These are phyloP conservation scores for Tetraselmis chui DNA, from an alignment of 139 green algal species.

Conservation along the genomic window DNA sequence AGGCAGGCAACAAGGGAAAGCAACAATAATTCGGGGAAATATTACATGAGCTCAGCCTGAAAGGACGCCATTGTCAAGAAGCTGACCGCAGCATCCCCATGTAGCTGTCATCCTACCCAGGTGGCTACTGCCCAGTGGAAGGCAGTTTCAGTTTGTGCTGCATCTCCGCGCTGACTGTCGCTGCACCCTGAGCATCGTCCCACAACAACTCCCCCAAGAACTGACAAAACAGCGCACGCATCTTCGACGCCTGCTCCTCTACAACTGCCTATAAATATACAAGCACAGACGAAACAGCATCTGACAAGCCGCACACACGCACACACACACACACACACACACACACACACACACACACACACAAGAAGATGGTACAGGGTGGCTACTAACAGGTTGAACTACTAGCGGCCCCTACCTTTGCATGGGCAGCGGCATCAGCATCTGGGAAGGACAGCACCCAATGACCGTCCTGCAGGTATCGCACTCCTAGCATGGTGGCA, in stretches of 20 bases:
- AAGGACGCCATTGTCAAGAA: too few species aligned
- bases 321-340: too few species aligned
- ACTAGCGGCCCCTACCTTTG: constrained; percentile 7
- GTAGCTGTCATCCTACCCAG: too few species aligned
- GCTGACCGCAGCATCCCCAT: too few species aligned
- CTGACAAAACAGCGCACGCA: constrained; percentile 32
- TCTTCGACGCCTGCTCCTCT: constrained; percentile 26
- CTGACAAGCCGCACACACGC: too few species aligned
- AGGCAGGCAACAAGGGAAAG: too few species aligned
- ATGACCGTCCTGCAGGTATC: constrained; percentile 69
- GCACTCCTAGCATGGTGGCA: neutral
- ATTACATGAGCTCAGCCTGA: too few species aligned
- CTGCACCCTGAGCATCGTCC: neutral
- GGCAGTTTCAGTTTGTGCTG: neutral
- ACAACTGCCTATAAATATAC: constrained; percentile 37
- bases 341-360: neutral
- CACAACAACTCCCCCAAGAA: constrained; percentile 28
- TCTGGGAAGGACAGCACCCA: constrained; percentile 77
- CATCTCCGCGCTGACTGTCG: neutral
- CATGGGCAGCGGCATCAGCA: constrained; percentile 33
- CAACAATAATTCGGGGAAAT: too few species aligned
- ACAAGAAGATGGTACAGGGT: neutral
- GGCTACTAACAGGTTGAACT: neutral
- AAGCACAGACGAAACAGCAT: too few species aligned
- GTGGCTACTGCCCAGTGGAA: too few species aligned